Conservation (phyloP, 2,329 filamentous ascomycete species). For the Cercospora sojina region DNA sequence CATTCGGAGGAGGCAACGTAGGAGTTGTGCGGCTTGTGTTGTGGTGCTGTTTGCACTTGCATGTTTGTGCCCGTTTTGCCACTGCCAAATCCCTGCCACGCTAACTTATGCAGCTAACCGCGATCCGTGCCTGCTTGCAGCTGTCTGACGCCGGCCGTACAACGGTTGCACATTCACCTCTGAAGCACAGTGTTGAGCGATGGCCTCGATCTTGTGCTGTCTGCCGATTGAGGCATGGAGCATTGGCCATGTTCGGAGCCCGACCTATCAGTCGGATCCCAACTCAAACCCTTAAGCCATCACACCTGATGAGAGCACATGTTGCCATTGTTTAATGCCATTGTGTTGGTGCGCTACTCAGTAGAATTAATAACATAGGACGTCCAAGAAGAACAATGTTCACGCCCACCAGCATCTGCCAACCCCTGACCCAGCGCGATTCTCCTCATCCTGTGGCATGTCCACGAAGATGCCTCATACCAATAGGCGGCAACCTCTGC, state of each 20-base stretch:
- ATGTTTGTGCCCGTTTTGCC: conserved; percentile 2
- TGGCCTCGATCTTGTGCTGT: neutral
- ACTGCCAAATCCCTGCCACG: neutral
- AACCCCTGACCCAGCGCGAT: neutral
- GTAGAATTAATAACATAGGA: neutral
- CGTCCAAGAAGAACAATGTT: too few species aligned
- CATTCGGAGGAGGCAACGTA: neutral
- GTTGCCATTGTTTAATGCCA: neutral
- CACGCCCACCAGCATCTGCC: too few species aligned
- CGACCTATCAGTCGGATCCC: neutral
- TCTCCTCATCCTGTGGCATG: neutral
- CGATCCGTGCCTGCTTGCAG: neutral
- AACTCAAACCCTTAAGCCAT: neutral
- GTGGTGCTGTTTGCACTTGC: neutral
- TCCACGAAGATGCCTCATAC: conserved; percentile 27
- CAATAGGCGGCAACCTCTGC: conserved; percentile 34
- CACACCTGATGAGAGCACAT: neutral
- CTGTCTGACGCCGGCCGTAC: neutral
- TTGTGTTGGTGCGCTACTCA: neutral
- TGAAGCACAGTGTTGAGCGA: neutral
- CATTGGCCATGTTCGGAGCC: neutral
- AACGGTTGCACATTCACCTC: neutral
- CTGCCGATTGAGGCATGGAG: neutral
- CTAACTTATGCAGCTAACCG: neutral
- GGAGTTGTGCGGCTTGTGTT: neutral